phyloP scores from a whole-genome alignment of 2,329 filamentous ascomycete species.

The Mycogone perniciosa region DNA sequence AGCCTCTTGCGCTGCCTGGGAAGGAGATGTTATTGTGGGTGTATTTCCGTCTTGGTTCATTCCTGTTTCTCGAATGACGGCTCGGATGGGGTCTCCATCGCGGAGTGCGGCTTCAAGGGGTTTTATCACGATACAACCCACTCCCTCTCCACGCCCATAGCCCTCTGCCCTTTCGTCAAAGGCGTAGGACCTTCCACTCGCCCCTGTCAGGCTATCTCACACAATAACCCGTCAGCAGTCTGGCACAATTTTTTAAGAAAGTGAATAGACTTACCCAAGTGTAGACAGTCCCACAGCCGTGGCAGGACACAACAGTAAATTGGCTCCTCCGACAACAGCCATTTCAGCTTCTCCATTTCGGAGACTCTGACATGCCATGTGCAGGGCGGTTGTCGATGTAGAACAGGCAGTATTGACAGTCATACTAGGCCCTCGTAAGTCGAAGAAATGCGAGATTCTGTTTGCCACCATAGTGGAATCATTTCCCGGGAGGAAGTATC shows the following conservation, averaged over 20 bases:
- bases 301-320: constrained; percentile 6
- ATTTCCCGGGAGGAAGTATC: neutral
- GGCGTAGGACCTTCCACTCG: constrained; percentile 2
- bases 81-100: constrained; percentile 3
- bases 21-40: constrained; percentile 4
- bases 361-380: constrained; percentile 2
- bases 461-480: constrained; percentile 1
- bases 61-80: constrained; percentile 1
- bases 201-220: neutral
- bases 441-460: constrained; percentile 9
- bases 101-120: neutral
- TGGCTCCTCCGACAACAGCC: constrained; percentile 13
- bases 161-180: constrained; percentile 3
- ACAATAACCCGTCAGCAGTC: neutral
- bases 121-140: constrained; percentile 2
- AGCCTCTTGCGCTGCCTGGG: neutral
- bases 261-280: no score
- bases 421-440: constrained; percentile 5
- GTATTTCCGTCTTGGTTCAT: constrained; percentile 9
- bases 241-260: no score
- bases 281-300: no score
- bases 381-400: neutral
- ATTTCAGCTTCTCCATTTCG: constrained; percentile 1
- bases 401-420: constrained; percentile 11
- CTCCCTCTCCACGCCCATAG: constrained; percentile 10